Percentiles rank a stretch among this genome's conserved stretches.
Conservation (phyloP, 148 eudicot species). For the Nyssa sinensis region DNA sequence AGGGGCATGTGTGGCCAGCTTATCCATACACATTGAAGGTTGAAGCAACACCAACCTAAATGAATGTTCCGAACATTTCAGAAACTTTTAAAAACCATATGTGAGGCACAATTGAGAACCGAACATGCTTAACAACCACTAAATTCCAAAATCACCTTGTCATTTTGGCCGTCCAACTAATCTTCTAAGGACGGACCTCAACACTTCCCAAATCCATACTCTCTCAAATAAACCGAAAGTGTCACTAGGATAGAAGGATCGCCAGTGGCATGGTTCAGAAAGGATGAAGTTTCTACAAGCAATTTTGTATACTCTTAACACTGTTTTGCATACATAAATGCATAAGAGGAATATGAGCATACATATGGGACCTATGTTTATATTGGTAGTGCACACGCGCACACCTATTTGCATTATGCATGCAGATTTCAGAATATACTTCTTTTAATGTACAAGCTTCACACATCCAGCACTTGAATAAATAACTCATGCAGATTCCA, state of each 20-base stretch:
- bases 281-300: neutral
- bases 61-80: neutral
- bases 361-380: neutral
- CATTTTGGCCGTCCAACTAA: neutral
- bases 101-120: neutral
- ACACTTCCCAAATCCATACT: neutral
- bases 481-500: constrained; percentile 30
- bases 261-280: neutral
- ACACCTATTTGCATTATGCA: neutral
- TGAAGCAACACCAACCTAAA: neutral
- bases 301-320: neutral
- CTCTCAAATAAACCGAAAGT: neutral
- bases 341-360: neutral
- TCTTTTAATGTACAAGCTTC: neutral
- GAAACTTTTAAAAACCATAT: neutral
- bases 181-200: neutral
- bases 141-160: too few species aligned
- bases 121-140: neutral
- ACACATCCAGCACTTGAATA: neutral
- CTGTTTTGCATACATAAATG: neutral
- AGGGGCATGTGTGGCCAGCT: neutral
- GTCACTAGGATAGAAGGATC: neutral
- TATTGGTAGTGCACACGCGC: neutral
- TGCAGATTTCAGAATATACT: neutral
- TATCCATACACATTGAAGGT: too few species aligned